These are phyloP conservation scores for Cryptosporidium meleagridis DNA, from an alignment of 169 alveolate species.

Conservation along the genomic window DNA sequence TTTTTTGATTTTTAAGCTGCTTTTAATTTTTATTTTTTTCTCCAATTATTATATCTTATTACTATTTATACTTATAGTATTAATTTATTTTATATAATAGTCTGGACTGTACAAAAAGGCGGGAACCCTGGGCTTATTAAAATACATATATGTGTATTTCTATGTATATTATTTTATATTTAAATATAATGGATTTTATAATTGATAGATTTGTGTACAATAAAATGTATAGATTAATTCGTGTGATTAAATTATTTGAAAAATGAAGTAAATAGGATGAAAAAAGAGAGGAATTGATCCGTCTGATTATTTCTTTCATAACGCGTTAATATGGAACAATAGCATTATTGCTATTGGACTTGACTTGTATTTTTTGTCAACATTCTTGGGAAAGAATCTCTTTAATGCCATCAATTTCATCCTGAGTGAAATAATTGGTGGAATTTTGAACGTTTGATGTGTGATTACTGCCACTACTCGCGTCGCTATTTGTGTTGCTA, in stretches of 20 bases:
- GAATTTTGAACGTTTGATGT: background rate
- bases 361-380: background rate
- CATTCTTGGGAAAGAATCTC: conserved; percentile 45
- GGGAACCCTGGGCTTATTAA: background rate
- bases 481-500: background rate
- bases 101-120: conserved; percentile 2
- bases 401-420: conserved; percentile 57
- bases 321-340: too few relatives aligned
- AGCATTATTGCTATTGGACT: background rate
- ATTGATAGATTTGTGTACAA: too few relatives aligned
- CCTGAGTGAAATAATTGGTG: conserved; percentile 5
- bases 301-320: background rate
- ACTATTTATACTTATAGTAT: background rate
- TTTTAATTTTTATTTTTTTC: too few relatives aligned
- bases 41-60: background rate
- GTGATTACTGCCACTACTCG: background rate
- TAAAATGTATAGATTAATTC: too few relatives aligned
- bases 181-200: too few relatives aligned
- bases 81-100: background rate
- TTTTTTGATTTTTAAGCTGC: too few relatives aligned
- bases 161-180: too few relatives aligned
- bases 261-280: too few relatives aligned
- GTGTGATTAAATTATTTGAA: background rate
- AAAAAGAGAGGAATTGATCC: background rate
- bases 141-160: background rate